Base-by-base conservation (phyloP, 2,329 filamentous ascomycete genomes). In the Malbranchea zuffiana region DNA sequence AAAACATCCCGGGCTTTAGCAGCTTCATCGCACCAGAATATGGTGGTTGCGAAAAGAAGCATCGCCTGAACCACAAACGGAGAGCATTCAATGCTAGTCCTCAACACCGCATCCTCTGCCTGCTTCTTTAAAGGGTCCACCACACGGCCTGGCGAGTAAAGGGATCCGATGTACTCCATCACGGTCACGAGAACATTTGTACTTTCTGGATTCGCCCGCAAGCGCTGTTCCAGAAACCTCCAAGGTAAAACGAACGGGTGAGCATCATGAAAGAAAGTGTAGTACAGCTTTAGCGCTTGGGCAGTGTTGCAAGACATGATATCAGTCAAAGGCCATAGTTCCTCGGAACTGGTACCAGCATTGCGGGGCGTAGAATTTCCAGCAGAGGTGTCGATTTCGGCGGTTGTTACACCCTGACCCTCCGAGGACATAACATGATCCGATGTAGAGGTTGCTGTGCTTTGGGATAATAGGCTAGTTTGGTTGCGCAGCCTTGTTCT, bases 211-310 rank as follows among this genome's bases (percentile, higher is more conserved):
- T 44, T 32, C 18, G 28, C 30, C 11, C 21, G 39, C 17, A 41
- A 29, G 7, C 38, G 33, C n/a, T n/a, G n/a, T 2, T 12, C 16
- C 13, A 13, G 26, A 2, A 53, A 29, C 30, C 48, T 35, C 28
- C 29, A 40, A 5, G 55, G 56, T 24, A 51, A 30, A 4, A 55
- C 35, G 12, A 49, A 50, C 1, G 54, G 55, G 35, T 58, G 55
- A 2, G 45, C 45, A 24, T 25, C 33, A 30, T 57, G 55, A 19
- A 59, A 58, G 20, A 51, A 44, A 21, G 45, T 43, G 32, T 57
- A 59, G 36, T 56, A 59, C 35, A 37, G 21, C 4, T 26, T 21
- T n/a, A 25, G 21, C 3, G 18, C 12, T 3, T 17, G 26, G 26
- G 27, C 19, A n/a, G 13, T 16, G n/a, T n/a, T n/a, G n/a, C n/a